Percentiles rank a stretch among this genome's conserved stretches.
Evolutionary conservation across 2,329 filamentous ascomycete species (phyloP).

Genomic region (Paraphaeosphaeria sporulosa): DNA sequence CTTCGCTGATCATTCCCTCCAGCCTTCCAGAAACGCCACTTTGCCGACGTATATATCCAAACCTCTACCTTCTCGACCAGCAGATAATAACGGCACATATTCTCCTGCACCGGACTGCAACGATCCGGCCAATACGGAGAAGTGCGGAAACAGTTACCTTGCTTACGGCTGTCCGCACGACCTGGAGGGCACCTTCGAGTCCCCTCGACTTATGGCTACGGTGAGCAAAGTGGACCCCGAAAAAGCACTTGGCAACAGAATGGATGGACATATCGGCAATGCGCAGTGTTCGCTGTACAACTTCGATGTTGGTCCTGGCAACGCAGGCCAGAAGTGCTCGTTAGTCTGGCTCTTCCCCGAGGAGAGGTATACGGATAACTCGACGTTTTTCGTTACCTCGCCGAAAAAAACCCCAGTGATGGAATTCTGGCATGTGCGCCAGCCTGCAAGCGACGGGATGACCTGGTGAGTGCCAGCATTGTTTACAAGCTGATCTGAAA

Average conservation of each 20-base stretch:
- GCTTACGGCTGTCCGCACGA: conserved; percentile 19
- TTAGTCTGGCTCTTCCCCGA: conserved; percentile 70
- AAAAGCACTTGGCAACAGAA: conserved; percentile 59
- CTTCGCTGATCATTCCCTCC: background rate
- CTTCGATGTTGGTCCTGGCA: conserved; percentile 66
- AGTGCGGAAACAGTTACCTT: background rate
- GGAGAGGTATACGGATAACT: conserved; percentile 62
- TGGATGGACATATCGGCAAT: conserved; percentile 55
- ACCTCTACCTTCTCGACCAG: background rate
- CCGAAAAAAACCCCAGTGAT: conserved; percentile 55
- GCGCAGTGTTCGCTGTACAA: conserved; percentile 68
- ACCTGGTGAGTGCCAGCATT: conserved; percentile 48
- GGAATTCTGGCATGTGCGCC: conserved; percentile 56
- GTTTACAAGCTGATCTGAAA: background rate
- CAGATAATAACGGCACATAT: background rate
- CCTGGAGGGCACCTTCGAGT: conserved; percentile 40
- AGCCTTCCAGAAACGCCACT: background rate
- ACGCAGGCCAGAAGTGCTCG: conserved; percentile 65
- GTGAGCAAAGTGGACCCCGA: conserved; percentile 63
- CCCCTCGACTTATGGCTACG: conserved; percentile 68
- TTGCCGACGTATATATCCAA: background rate
- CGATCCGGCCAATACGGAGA: background rate
- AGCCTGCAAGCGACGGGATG: conserved; percentile 55
- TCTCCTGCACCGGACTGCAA: background rate
- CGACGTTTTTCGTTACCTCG: conserved; percentile 62